Conservation (phyloP, 441 rosid genomes). For the Erysimum cheiri region DNA sequence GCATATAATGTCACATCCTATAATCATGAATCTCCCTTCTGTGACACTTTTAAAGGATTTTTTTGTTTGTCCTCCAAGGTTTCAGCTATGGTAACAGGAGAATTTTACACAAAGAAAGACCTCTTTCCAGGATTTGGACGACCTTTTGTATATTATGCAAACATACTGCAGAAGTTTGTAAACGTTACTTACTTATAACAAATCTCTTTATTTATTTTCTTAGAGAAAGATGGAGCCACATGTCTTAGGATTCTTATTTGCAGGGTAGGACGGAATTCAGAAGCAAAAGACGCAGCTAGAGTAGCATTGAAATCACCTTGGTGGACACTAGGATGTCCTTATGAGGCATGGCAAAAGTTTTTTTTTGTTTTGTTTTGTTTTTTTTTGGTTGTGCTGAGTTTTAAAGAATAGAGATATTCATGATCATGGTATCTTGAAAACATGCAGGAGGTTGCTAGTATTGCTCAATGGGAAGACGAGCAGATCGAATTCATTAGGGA, state of each 20-base stretch:
- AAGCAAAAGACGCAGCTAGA: constrained; percentile 91
- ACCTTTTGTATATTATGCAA: constrained; percentile 82
- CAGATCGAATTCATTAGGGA: constrained; percentile 82
- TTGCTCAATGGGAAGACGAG: constrained; percentile 92
- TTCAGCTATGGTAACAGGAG: constrained; percentile 86
- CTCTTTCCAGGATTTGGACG: constrained; percentile 90
- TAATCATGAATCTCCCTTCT: constrained; percentile 19
- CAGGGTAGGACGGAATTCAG: constrained; percentile 71
- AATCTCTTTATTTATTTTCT: not conserved
- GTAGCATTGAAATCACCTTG: constrained; percentile 87
- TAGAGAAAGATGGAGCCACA: not conserved
- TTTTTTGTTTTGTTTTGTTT: not conserved
- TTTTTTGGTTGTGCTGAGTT: constrained; percentile 5
- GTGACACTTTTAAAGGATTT: not conserved
- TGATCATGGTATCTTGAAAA: not conserved
- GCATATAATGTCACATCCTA: constrained; percentile 16
- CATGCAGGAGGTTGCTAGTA: constrained; percentile 69
- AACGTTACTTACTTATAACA: constrained; percentile 14
- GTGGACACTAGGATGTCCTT: constrained; percentile 91
- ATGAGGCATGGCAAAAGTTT: constrained; percentile 54
- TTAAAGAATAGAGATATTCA: not conserved
- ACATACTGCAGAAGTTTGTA: constrained; percentile 68
- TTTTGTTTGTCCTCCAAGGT: constrained; percentile 51
- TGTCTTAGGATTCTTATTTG: constrained; percentile 10
- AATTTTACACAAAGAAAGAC: constrained; percentile 77